Evolutionary conservation across 345 rosid genomes (phyloP).

Genomic region (Acer campestre): DNA sequence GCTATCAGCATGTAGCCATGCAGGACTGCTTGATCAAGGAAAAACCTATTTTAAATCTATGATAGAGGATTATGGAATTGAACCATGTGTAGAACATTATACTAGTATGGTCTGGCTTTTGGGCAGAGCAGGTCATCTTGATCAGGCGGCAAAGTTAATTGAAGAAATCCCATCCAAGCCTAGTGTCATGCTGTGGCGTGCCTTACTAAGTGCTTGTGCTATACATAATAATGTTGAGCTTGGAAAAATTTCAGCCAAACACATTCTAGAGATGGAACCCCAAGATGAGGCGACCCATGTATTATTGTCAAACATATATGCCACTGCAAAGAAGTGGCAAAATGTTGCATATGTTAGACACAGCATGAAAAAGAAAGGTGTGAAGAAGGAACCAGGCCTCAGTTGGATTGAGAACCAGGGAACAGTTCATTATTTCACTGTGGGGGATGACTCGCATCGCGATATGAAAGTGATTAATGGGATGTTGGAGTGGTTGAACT

Average conservation of each 20-base stretch:
- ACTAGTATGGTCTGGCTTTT: conserved; percentile 81
- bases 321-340: conserved; percentile 67
- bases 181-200: conserved; percentile 79
- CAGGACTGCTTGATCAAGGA: conserved; percentile 68
- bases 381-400: conserved; percentile 82
- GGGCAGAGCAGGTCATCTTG: conserved; percentile 77
- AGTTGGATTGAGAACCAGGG: conserved; percentile 92
- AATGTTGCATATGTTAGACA: conserved; percentile 66
- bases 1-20: conserved; percentile 83
- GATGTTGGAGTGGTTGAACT: conserved; percentile 84
- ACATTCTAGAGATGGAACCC: conserved; percentile 67
- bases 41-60: conserved; percentile 69
- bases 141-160: conserved; percentile 66
- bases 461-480: conserved; percentile 69
- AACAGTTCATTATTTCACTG: conserved; percentile 61
- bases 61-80: conserved; percentile 61
- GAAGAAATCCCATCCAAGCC: conserved; percentile 66
- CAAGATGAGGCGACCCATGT: conserved; percentile 77
- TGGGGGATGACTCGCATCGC: conserved; percentile 63
- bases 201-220: conserved; percentile 83
- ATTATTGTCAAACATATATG: conserved; percentile 74
- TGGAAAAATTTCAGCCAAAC: conserved; percentile 59
- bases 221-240: conserved; percentile 67
- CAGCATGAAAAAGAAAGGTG: conserved; percentile 65
- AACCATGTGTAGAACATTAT: conserved; percentile 81